Percentiles rank a stretch among this genome's conserved stretches.
These are phyloP conservation scores for Fennellomyces sp. DNA, from an alignment of 371 early-diverging fungal species.

Conservation along the genomic window DNA sequence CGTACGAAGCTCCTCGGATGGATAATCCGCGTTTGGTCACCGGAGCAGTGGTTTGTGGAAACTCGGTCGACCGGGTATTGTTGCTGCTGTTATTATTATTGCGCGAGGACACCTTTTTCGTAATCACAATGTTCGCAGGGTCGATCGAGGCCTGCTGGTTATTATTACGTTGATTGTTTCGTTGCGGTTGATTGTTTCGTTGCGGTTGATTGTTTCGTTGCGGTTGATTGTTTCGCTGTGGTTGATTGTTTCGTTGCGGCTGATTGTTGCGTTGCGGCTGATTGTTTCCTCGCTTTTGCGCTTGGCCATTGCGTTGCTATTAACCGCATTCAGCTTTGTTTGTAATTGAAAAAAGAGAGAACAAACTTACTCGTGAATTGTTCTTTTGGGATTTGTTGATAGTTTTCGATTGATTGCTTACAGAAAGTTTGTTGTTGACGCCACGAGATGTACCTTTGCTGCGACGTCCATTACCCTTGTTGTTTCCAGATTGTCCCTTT, in stretches of 20 bases:
- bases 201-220: neutral
- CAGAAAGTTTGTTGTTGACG: neutral
- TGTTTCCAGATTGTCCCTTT: neutral
- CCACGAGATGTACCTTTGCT: neutral
- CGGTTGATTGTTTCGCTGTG: neutral
- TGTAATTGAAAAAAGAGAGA: neutral
- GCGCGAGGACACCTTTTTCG: constrained; percentile 5
- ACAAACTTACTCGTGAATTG: neutral
- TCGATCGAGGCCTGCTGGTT: neutral
- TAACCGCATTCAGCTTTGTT: neutral
- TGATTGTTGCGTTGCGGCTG: neutral
- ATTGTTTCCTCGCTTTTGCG: too few relatives aligned
- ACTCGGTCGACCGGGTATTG: neutral
- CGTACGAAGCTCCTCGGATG: constrained; percentile 9
- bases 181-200: neutral
- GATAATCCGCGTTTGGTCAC: neutral
- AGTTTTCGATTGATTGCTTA: constrained; percentile 2
- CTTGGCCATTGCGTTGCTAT: neutral
- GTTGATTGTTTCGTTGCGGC: neutral
- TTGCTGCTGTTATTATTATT: neutral
- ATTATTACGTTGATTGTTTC: neutral
- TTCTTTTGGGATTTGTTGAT: neutral
- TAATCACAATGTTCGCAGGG: constrained; percentile 21
- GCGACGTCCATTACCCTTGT: neutral
- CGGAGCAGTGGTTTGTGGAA: neutral